Evolutionary conservation across 2,329 filamentous ascomycete genomes (phyloP).

Genomic region (Paraconiothyrium sp.): DNA sequence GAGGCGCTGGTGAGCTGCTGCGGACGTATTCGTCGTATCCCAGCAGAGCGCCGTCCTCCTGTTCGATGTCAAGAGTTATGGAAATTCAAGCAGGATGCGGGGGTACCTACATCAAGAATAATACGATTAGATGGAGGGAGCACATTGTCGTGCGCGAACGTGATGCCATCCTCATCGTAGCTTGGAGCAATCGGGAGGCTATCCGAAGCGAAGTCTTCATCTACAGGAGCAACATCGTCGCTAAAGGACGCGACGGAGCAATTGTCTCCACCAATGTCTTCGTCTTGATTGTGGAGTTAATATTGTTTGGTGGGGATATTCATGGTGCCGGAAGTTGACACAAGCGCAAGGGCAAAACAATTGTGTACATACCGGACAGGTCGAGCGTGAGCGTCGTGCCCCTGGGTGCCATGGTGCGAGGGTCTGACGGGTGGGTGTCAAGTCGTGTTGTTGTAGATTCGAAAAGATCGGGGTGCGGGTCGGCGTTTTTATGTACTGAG

Average conservation of each 20-base stretch:
- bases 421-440: background rate
- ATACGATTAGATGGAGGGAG: background rate
- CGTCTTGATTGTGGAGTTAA: conserved; percentile 1
- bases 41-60: conserved; percentile 32
- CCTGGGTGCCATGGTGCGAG: background rate
- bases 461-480: background rate
- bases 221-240: background rate
- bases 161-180: background rate
- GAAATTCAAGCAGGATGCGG: background rate
- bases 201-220: background rate
- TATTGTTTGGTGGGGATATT: background rate
- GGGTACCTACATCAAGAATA: background rate
- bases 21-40: conserved; percentile 23
- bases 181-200: background rate
- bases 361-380: conserved; percentile 21
- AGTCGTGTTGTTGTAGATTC: background rate
- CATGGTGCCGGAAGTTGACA: background rate
- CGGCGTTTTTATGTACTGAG: conserved; percentile 1
- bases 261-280: background rate
- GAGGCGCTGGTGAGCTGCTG: conserved; percentile 16
- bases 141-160: background rate
- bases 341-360: background rate
- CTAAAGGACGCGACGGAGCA: background rate
- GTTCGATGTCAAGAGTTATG: background rate
- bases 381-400: conserved; percentile 23